These are phyloP conservation scores for Eucalyptus sp. DNA, from an alignment of 345 rosid species.

Conservation along the genomic window DNA sequence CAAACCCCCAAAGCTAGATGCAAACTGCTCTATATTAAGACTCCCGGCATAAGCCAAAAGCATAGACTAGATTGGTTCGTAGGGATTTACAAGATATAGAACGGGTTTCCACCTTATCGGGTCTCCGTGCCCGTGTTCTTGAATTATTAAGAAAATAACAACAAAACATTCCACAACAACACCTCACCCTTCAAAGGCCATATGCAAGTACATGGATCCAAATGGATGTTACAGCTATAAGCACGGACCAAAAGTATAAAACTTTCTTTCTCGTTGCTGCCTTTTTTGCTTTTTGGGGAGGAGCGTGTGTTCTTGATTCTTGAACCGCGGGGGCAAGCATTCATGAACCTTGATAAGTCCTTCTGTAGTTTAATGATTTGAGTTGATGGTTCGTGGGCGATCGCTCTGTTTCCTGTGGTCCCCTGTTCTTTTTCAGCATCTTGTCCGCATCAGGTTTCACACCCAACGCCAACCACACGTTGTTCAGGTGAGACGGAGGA, in stretches of 20 bases:
- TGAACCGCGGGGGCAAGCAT: not conserved
- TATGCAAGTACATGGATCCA: not conserved
- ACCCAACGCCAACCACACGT: not conserved
- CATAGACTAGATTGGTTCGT: not conserved
- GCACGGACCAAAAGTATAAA: not conserved
- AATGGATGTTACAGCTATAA: not conserved
- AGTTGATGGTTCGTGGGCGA: not conserved
- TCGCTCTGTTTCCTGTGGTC: not conserved
- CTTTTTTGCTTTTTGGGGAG: not conserved
- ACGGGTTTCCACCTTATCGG: not conserved
- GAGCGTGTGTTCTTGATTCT: not conserved
- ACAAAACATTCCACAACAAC: not conserved
- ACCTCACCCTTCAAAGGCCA: not conserved
- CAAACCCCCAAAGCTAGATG: not conserved
- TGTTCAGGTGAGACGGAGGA: not conserved
- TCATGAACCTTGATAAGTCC: not conserved
- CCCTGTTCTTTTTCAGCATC: not conserved
- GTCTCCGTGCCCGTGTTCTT: not conserved
- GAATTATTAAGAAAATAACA: not conserved
- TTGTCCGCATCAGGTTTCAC: not conserved
- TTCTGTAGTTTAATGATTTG: not conserved
- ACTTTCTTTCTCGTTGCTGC: not conserved
- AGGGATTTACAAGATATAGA: not conserved
- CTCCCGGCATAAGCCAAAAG: not conserved
- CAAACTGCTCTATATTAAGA: not conserved